A percentile compares a stretch with the other conserved stretches of the same genome.
phyloP scores from a whole-genome alignment of 768 basidiomycete species.

The Kwoniella sp. region DNA sequence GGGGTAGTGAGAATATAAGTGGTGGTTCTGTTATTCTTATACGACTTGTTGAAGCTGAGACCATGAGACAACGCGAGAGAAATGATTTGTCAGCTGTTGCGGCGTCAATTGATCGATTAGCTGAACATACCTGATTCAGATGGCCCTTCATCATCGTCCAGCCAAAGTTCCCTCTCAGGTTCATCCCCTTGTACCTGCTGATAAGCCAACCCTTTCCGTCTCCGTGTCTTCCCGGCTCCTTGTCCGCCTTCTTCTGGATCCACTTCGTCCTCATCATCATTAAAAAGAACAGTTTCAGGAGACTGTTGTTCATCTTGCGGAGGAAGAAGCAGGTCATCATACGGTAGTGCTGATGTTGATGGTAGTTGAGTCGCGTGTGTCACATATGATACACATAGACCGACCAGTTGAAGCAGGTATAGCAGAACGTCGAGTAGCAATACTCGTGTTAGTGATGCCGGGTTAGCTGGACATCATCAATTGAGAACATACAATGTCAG shows the following conservation, averaged over 20 bases:
- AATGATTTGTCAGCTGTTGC: conserved; percentile 1
- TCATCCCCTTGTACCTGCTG: conserved; percentile 24
- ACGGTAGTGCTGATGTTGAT: conserved; percentile 20
- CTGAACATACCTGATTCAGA: conserved; percentile 7
- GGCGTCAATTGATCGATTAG: not conserved
- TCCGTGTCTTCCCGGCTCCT: conserved; percentile 6
- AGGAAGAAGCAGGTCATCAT: conserved; percentile 43
- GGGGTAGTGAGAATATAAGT: conserved; percentile 36
- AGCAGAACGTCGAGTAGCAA: conserved; percentile 39
- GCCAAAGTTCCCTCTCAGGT: conserved; percentile 32
- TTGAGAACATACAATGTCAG: not conserved
- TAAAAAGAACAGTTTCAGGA: conserved; percentile 1
- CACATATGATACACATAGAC: conserved; percentile 41
- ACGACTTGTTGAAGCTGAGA: not conserved
- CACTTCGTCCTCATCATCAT: conserved; percentile 30
- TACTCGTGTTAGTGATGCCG: conserved; percentile 39
- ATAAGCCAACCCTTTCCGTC: conserved; percentile 14
- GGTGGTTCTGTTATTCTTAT: conserved; percentile 37
- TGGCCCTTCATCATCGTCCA: conserved; percentile 34
- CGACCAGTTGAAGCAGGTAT: conserved; percentile 32
- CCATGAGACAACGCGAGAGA: not conserved
- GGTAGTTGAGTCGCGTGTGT: conserved; percentile 26
- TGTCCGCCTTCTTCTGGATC: conserved; percentile 32
- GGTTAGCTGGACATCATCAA: conserved; percentile 22
- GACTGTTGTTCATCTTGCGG: conserved; percentile 9